Conservation (phyloP, 1,284 basidiomycete genomes). For the Phenoliferia sp. region DNA sequence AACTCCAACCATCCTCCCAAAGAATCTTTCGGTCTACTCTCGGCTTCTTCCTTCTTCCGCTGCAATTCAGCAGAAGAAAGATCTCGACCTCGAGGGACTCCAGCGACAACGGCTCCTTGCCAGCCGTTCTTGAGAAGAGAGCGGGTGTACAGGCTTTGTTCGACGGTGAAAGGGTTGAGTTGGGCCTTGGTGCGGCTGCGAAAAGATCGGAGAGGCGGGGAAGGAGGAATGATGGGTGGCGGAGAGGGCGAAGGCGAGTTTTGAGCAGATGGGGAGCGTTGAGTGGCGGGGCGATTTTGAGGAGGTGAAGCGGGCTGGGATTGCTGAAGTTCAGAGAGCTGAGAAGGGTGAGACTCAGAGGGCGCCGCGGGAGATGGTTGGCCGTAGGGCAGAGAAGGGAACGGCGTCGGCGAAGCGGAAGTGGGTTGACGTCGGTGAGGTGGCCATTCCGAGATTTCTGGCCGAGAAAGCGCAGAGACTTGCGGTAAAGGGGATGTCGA, state of each 20-base stretch:
- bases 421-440: too few relatives aligned
- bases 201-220: conserved; percentile 22
- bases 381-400: too few relatives aligned
- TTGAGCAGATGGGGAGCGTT: not conserved
- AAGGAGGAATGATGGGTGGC: not conserved
- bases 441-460: too few relatives aligned
- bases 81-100: conserved; percentile 12
- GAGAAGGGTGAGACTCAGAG: too few relatives aligned
- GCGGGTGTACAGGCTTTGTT: conserved; percentile 41
- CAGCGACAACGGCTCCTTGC: conserved; percentile 44
- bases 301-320: too few relatives aligned
- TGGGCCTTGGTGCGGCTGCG: conserved; percentile 42
- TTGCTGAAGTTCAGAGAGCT: too few relatives aligned
- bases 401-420: too few relatives aligned
- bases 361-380: too few relatives aligned
- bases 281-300: too few relatives aligned
- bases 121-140: conserved; percentile 42
- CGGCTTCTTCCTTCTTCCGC: conserved; percentile 14
- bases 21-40: conserved; percentile 11
- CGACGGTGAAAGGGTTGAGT: conserved; percentile 44
- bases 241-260: not conserved
- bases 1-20: conserved; percentile 31
- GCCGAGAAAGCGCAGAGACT: too few relatives aligned
- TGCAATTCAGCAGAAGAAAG: conserved; percentile 14
- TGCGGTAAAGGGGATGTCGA: too few relatives aligned